phyloP scores from a whole-genome alignment of 2,329 filamentous ascomycete species.

The Scortechinia acanthostroma region DNA sequence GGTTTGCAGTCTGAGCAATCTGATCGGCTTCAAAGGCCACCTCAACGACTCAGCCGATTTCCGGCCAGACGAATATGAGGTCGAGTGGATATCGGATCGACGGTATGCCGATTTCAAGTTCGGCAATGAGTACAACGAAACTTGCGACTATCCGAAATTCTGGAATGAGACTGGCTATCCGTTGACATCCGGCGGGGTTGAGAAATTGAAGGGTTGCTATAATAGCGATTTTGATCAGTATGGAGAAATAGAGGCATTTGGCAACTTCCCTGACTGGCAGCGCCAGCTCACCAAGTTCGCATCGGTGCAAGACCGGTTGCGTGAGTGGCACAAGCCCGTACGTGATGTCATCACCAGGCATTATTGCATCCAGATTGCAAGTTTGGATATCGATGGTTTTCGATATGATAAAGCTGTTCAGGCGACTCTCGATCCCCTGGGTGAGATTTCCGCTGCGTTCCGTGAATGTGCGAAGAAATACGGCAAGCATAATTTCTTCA shows the following conservation, averaged over 20 bases:
- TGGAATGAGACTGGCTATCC: conserved; percentile 49
- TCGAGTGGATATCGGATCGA: conserved; percentile 42
- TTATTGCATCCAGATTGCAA: conserved; percentile 54
- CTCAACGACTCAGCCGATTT: conserved; percentile 51
- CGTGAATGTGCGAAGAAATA: conserved; percentile 44
- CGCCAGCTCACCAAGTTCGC: conserved; percentile 61
- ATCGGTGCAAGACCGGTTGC: conserved; percentile 58
- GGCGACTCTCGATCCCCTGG: conserved; percentile 52
- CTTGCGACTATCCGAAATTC: conserved; percentile 51
- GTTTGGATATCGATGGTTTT: conserved; percentile 61
- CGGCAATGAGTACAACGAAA: conserved; percentile 41
- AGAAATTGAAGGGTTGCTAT: conserved; percentile 43
- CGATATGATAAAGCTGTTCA: conserved; percentile 63
- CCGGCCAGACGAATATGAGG: conserved; percentile 44
- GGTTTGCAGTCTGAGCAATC: conserved; percentile 40
- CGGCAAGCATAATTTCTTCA: conserved; percentile 57
- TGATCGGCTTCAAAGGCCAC: conserved; percentile 54
- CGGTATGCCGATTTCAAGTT: conserved; percentile 50
- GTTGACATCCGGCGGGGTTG: conserved; percentile 33
- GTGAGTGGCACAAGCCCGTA: conserved; percentile 54
- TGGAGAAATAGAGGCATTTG: conserved; percentile 56
- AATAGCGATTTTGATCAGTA: conserved; percentile 59
- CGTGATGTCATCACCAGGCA: conserved; percentile 48
- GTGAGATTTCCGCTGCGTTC: conserved; percentile 45
- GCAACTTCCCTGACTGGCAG: conserved; percentile 54